Evolutionary conservation across 805 yeast species (phyloP).

Genomic region (Pichia heedii): DNA sequence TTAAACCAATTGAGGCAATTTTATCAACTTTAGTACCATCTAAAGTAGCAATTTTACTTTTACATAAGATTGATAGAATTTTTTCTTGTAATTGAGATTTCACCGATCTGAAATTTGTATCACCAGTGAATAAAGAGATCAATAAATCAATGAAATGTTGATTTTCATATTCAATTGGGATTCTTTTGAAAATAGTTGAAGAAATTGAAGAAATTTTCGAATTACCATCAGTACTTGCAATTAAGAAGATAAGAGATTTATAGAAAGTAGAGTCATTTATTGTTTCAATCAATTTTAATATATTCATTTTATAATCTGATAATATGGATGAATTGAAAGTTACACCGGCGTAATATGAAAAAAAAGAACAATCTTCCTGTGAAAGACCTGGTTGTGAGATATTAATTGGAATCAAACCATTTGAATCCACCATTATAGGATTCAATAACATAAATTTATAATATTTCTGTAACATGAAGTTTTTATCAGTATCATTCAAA

Average conservation of each 20-base stretch:
- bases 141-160: slow-evolving; percentile 34
- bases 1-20: slow-evolving; percentile 52
- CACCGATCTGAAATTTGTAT: slow-evolving; percentile 40
- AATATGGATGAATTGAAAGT: slow-evolving; percentile 43
- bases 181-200: slow-evolving; percentile 40
- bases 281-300: slow-evolving; percentile 34
- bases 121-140: slow-evolving; percentile 44
- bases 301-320: slow-evolving; percentile 30
- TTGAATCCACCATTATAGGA: slow-evolving; percentile 32
- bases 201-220: slow-evolving; percentile 50
- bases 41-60: slow-evolving; percentile 43
- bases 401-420: slow-evolving; percentile 35
- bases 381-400: slow-evolving; percentile 58
- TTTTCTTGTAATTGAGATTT: slow-evolving; percentile 45
- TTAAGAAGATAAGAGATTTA: slow-evolving; percentile 32
- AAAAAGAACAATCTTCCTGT: slow-evolving; percentile 45
- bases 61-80: slow-evolving; percentile 40
- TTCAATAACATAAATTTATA: slow-evolving; percentile 49
- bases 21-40: slow-evolving; percentile 32
- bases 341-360: slow-evolving; percentile 63
- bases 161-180: slow-evolving; percentile 45
- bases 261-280: slow-evolving; percentile 28
- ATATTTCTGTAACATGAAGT: slow-evolving; percentile 38
- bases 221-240: slow-evolving; percentile 56
- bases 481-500: slow-evolving; percentile 22